These are phyloP conservation scores for Fusarium tjaetaba DNA, from an alignment of 2,329 filamentous ascomycete species.

Conservation along the genomic window DNA sequence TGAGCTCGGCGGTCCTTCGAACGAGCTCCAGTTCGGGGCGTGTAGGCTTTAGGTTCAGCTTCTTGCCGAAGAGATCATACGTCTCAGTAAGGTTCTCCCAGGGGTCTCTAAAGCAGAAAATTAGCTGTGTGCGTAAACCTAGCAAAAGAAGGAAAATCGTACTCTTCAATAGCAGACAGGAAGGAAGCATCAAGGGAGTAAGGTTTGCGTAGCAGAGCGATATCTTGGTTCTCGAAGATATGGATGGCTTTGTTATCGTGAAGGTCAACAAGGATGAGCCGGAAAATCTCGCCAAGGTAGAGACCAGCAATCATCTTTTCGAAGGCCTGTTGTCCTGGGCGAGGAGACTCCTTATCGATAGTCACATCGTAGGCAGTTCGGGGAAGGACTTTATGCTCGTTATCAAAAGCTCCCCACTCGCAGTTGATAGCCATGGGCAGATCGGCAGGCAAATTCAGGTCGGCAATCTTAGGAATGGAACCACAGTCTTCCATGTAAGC, in stretches of 20 bases:
- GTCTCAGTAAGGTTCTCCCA: conserved; percentile 96
- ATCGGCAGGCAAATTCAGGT: conserved; percentile 87
- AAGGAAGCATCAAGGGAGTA: conserved; percentile 95
- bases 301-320: conserved; percentile 98
- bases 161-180: conserved; percentile 91
- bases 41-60: conserved; percentile 76
- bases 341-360: conserved; percentile 90
- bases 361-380: conserved; percentile 85
- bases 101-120: conserved; percentile 71
- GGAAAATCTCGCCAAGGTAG: conserved; percentile 95
- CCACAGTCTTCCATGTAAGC: conserved; percentile 97
- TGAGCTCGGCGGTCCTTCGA: conserved; percentile 89
- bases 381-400: conserved; percentile 88
- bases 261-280: conserved; percentile 84
- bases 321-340: conserved; percentile 92
- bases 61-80: conserved; percentile 79
- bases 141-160: conserved; percentile 46
- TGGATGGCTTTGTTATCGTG: conserved; percentile 79
- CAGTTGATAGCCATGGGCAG: conserved; percentile 96
- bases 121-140: conserved; percentile 6
- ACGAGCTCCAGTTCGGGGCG: conserved; percentile 87
- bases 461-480: conserved; percentile 90
- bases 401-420: conserved; percentile 97
- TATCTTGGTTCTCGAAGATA: conserved; percentile 87
- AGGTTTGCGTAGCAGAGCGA: conserved; percentile 80